Percentiles rank a stretch among this genome's conserved stretches.
Evolutionary conservation across 495 filamentous ascomycete species (phyloP).

Genomic region (Cercophora newfieldiana): DNA sequence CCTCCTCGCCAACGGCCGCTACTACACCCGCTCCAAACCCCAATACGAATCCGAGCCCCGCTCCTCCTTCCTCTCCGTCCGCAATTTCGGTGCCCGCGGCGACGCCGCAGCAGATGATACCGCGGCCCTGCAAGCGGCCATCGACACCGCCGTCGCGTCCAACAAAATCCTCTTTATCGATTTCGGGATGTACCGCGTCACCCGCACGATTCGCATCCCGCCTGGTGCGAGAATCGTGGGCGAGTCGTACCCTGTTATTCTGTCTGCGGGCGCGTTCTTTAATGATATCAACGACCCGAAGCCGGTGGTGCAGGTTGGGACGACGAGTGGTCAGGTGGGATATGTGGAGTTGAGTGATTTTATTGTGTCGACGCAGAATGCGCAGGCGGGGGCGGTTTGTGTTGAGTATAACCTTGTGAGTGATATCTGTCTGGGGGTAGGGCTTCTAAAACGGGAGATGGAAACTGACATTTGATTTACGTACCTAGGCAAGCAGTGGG

Average conservation of each 20-base stretch:
- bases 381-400: conserved; percentile 68
- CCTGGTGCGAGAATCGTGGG: conserved; percentile 69
- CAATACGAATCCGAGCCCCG: conserved; percentile 57
- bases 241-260: conserved; percentile 84
- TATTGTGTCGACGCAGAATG: conserved; percentile 68
- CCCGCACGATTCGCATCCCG: conserved; percentile 64
- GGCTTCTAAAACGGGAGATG: too few relatives aligned
- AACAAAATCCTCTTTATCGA: conserved; percentile 62
- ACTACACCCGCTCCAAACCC: conserved; percentile 57
- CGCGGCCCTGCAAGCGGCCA: conserved; percentile 56
- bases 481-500: too few relatives aligned
- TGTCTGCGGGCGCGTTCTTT: conserved; percentile 74
- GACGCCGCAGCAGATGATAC: conserved; percentile 73
- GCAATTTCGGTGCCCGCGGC: conserved; percentile 66
- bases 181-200: conserved; percentile 62
- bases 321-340: conserved; percentile 67
- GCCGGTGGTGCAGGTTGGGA: conserved; percentile 73
- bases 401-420: conserved; percentile 71
- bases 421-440: too few relatives aligned
- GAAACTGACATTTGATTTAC: too few relatives aligned
- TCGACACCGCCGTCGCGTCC: conserved; percentile 60
- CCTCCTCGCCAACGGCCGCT: conserved; percentile 42
- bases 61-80: conserved; percentile 60
- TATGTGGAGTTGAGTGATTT: conserved; percentile 79
- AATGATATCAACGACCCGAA: conserved; percentile 66